Evolutionary conservation across 306 rosid species (phyloP), one percentile per base, ranked within the genome.

Genomic region (Dicorynia guianensis): DNA sequence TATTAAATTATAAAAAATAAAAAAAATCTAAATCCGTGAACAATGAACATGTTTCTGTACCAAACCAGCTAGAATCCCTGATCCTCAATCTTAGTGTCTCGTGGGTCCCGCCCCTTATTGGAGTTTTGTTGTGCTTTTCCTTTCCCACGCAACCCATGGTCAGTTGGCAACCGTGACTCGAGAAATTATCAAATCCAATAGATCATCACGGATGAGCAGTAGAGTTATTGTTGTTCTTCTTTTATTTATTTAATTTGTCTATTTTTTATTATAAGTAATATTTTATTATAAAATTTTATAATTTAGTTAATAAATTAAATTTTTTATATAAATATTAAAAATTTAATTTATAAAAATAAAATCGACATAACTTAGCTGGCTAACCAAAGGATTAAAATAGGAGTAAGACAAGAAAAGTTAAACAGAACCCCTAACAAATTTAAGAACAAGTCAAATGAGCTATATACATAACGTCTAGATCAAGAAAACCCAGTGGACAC

Each of bases 401-500:
- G 62, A 72, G 58, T 52, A 46, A 52, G 80, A 39, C 76, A 54
- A 44, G 58, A 36, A 47, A 80, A 62, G 48, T 46, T 2, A n/a
- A n/a, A 60, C 20, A 43, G 10, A 30, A 68, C 71, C 71, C 60
- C 49, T 47, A 54, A 11, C 49, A 55, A 54, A 11, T 67, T 36
- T 47, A 62, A 67, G 59, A n/a, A 75, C 0, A 33, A 72, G 75
- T 80, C 80, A 80, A 84, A 35, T 56, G 34, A 80, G 36, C 47
- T 63, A 5, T 68, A 19, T 74, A 49, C 20, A 75, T 63, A 67
- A 55, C 87, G 67, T 76, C 75, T 73, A 13, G n/a, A 72, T 35
- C 80, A 77, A 84, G 85, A 59, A 80, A 80, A 58, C 67, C 52
- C 52, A 36, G 46, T 64, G 43, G 71, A 19, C 14, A 47, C 65